Evolutionary conservation across 345 rosid genomes (phyloP).

Genomic region (Balakata baccata): DNA sequence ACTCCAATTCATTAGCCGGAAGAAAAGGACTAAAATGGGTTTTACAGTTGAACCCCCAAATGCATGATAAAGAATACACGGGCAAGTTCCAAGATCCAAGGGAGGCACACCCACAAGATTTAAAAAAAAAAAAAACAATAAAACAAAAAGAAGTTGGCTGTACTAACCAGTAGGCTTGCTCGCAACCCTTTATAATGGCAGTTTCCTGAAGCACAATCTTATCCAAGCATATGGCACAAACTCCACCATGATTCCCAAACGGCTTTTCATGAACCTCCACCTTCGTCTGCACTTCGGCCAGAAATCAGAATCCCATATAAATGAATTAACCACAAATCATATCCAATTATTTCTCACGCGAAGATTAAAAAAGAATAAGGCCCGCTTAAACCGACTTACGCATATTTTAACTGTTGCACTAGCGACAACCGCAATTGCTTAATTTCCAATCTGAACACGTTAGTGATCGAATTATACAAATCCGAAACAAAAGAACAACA

Average conservation of each 20-base stretch:
- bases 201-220: constrained; percentile 79
- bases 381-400: neutral
- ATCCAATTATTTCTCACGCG: neutral
- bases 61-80: neutral
- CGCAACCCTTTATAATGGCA: constrained; percentile 92
- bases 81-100: neutral
- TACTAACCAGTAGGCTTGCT: constrained; percentile 86
- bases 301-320: constrained; percentile 15
- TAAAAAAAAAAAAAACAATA: neutral
- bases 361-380: neutral
- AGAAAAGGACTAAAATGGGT: neutral
- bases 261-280: constrained; percentile 29
- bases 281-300: constrained; percentile 43
- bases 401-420: neutral
- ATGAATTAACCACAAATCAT: neutral
- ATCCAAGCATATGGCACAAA: constrained; percentile 84
- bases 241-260: constrained; percentile 63
- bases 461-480: neutral
- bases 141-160: neutral
- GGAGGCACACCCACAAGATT: neutral
- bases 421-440: neutral
- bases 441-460: neutral
- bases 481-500: neutral
- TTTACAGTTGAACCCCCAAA: neutral
- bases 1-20: neutral